A percentile compares a stretch with the other conserved stretches of the same genome.
Conservation (phyloP, 2,329 filamentous ascomycete genomes). For the Neodidymelliopsis sp. region DNA sequence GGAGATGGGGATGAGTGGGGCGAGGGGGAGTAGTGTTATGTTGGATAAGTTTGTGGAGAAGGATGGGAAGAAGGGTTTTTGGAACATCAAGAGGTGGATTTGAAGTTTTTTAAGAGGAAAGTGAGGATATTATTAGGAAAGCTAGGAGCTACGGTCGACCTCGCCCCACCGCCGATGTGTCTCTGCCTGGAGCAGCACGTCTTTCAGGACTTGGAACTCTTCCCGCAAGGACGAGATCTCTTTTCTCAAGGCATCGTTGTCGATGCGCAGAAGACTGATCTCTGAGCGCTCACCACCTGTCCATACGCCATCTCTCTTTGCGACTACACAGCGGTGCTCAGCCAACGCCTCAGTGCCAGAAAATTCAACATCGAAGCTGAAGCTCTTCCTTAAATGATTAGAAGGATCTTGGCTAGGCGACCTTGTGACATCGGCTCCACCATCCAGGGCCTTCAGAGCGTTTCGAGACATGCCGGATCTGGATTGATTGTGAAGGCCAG, state of each 20-base stretch:
- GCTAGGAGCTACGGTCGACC: neutral
- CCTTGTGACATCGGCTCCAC: neutral
- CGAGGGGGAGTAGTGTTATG: conserved; percentile 11
- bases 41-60: conserved; percentile 11
- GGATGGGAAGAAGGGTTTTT: neutral
- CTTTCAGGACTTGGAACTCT: conserved; percentile 28
- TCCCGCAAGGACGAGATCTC: conserved; percentile 27
- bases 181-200: conserved; percentile 19
- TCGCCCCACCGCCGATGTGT: conserved; percentile 4
- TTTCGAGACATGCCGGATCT: neutral
- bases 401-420: neutral
- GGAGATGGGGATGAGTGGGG: conserved; percentile 2
- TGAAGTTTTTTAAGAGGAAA: neutral
- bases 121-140: neutral
- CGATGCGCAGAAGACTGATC: conserved; percentile 14
- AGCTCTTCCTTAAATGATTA: neutral
- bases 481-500: conserved; percentile 1
- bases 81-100: neutral
- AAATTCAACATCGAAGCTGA: conserved; percentile 3
- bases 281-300: neutral
- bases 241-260: conserved; percentile 19
- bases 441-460: conserved; percentile 4
- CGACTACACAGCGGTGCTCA: neutral
- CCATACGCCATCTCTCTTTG: neutral
- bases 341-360: neutral